Evolutionary conservation across 345 rosid genomes (phyloP), one percentile per base, ranked within the genome.

Genomic region (Eucalyptus regnans): DNA sequence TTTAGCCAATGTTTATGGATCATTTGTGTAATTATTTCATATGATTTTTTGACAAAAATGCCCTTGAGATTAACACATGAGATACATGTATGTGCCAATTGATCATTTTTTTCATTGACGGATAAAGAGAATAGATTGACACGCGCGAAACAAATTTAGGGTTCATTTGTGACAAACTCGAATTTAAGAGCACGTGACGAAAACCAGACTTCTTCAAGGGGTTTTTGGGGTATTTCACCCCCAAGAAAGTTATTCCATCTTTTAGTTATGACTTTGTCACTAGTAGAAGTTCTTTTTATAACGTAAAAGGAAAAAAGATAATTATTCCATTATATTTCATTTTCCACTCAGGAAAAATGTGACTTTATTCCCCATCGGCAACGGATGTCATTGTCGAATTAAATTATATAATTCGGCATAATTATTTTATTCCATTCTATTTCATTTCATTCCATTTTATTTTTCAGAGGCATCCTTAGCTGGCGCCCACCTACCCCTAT

Each of bases 1-100:
- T 20, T 41, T 0, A 10, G 2, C 1, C 8, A 33, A 71, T 33
- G 4, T 33, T 71, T 3, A 71, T 17, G 3, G 4, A 18, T 10
- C 0, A 9, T 33, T 71, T 37, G 0, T 33, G 11, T 16, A 16
- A n/a, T 7, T 66, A 66, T 66, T 2, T 9, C 3, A n/a, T 33
- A 18, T 71, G 81, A 71, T 33, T 5, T 33, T 33, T 33, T 20
- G 84, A 76, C 48, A 76, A 76, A 76, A 76, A 37, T 76, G 8
- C 48, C 83, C 14, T 37, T 76, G 43, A 68, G 80, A 68, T 68
- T 5, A 33, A 16, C 44, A 66, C 22, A 68, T 5, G 83, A 76
- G 83, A 22, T 68, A 37, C 43, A 31, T 9, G 5, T 31, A 8
- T 15, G 20, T 15, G 79, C 2, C 2, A 3, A 0, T 2, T 4